Evolutionary conservation across 1,284 basidiomycete species (phyloP), one percentile per base, ranked within the genome.

Genomic region (Malassezia obtusa): DNA sequence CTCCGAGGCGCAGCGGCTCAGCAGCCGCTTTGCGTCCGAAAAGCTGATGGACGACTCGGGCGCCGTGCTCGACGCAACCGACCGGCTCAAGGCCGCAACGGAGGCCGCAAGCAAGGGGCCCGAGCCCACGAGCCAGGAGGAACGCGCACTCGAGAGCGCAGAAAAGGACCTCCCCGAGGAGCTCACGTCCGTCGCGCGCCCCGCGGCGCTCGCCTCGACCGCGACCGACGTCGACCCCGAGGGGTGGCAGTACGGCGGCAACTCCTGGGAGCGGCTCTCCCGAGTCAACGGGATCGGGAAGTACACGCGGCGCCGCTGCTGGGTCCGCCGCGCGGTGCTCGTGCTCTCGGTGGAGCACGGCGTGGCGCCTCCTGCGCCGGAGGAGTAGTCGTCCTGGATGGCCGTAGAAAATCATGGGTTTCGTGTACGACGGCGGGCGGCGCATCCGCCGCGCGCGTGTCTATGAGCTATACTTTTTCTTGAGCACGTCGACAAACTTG

Each of bases 201-300:
- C 35, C 7, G 25, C 22, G 7, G 24, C 35, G 8, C 15, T 22
- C n/a, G 39, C 38, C 11, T 30, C 46, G 8, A 26, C 9, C 8
- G 25, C 38, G 38, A 35, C 57, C 59, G 60, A 61, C 32, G 92
- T 89, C 0, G 90, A 95, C 71, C 69, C 78, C 1, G 88, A 92
- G 54, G 90, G 90, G 0, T 94, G 90, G 90, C 81, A 90, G 28
- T 94, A 90, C 71, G 86, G 84, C 3, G 91, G 92, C 67, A 95
- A 95, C 75, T 91, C 92, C 70, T 95, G 91, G 91, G 90, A 94
- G 65, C 81, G 79, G 47, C 79, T 82, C 57, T 83, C 81, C 55
- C 78, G 78, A 48, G 85, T 84, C 64, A 86, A 85, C 39, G 87
- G 89, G 1, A 81, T 92, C 75, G 87, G 90, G 64, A 89, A 71